Evolutionary conservation across 2,329 filamentous ascomycete genomes (phyloP).

Genomic region (Verticillium isaacii): DNA sequence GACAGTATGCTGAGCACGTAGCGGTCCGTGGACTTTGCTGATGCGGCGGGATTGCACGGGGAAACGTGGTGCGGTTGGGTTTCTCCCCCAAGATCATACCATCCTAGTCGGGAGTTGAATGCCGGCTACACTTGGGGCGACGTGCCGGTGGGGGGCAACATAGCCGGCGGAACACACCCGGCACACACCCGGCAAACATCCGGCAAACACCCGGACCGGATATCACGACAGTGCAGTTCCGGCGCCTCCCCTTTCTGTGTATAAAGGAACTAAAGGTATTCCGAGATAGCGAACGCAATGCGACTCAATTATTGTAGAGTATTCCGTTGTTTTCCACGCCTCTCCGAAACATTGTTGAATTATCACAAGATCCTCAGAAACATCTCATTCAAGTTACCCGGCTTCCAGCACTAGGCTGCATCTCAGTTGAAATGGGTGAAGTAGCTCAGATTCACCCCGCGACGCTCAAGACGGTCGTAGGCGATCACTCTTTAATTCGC

Average conservation of each 20-base stretch:
- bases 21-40: no score
- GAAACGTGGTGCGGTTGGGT: not conserved
- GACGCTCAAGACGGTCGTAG: not conserved
- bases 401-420: not conserved
- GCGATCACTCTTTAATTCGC: not conserved
- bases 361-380: no score
- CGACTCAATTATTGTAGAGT: no score
- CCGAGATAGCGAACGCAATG: no score
- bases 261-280: not conserved
- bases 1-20: no score
- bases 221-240: not conserved
- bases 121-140: not conserved
- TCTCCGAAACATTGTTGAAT: no score
- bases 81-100: not conserved
- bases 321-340: no score
- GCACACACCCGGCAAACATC: not conserved
- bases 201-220: not conserved
- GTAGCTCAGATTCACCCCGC: not conserved
- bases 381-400: no score
- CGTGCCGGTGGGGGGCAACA: not conserved
- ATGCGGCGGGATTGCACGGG: no score
- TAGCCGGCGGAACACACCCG: not conserved
- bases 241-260: not conserved
- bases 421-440: not conserved
- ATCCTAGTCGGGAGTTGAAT: not conserved